Conservation (phyloP, 176 grass and related monocot genomes). For the Echinochloa phyllopogon region DNA sequence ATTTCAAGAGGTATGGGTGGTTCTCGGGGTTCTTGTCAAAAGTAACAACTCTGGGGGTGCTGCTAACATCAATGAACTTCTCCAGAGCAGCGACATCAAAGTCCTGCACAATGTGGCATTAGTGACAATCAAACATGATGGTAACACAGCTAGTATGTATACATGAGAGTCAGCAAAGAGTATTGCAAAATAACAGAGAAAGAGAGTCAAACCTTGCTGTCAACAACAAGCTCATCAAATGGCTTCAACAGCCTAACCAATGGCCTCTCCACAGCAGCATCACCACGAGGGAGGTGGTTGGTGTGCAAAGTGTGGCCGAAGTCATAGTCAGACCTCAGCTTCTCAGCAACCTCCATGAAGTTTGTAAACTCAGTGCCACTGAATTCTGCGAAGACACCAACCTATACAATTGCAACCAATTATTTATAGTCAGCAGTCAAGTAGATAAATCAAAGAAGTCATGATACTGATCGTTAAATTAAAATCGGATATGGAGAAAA, state of each 20-base stretch:
- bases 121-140: not conserved
- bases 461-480: not conserved
- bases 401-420: conserved; percentile 44
- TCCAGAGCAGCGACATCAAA: conserved; percentile 71
- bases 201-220: conserved; percentile 68
- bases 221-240: conserved; percentile 90
- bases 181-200: not conserved
- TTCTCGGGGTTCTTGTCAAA: conserved; percentile 88
- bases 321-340: conserved; percentile 77
- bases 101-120: conserved; percentile 60
- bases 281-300: conserved; percentile 82
- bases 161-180: not conserved
- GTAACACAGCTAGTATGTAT: not conserved
- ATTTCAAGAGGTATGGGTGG: conserved; percentile 77
- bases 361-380: conserved; percentile 71
- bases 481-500: not conserved
- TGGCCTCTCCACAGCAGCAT: conserved; percentile 58
- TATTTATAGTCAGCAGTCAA: not conserved
- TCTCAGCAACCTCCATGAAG: conserved; percentile 86
- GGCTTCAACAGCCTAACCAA: conserved; percentile 85
- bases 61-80: conserved; percentile 80
- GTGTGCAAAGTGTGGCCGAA: conserved; percentile 75
- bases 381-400: conserved; percentile 80
- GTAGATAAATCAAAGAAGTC: not conserved
- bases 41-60: conserved; percentile 71